Base-by-base conservation (phyloP, 148 eudicot species). In the Heliosperma pusillum region DNA sequence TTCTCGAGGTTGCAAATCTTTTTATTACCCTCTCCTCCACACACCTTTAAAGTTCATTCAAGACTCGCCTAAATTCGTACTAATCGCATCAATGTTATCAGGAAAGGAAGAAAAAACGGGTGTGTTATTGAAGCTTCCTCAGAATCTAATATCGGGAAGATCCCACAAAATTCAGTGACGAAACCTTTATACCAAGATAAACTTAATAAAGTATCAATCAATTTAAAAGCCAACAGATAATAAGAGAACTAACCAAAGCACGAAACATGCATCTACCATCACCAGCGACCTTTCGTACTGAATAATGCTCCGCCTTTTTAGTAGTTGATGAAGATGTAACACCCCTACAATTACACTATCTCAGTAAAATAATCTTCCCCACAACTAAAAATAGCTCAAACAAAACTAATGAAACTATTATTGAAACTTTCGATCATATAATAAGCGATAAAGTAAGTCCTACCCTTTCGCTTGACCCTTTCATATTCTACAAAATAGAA, bases 221-320 rank as follows among this genome's bases (percentile, higher is more conserved):
- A 24, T 19, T 5, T 30, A 29, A 20, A n/a, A 21, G 36, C 42
- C 7, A 12, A 60, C 30, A 59, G 45, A 27, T 29, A 77, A 45
- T 75, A 59, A 73, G 56, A 69, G 66, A 27, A 69, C 72, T n/a
- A 78, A 93, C 98, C 88, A 94, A 84, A 70, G 98, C 98, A 24
- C 98, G 98, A 81, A 94, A 94, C 85, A 94, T 80, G 84, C 98
- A 94, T 17, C 98, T 93, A 26, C 98, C 98, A 86, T 94, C 98
- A 62, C 98, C 97, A 25, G 96, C 82, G 27, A 94, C 87, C 83
- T 77, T 94, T 78, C 81, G 88, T 42, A 94, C 88, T 25, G 93
- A 76, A 82, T 86, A 91, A 65, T 77, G 87, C 84, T 94, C 93
- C 70, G 85, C 80, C 77, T 88, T 91, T 83, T 86, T 90, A 8